Evolutionary conservation across 2,329 filamentous ascomycete genomes (phyloP), one percentile per base, ranked within the genome.

Genomic region (Curvularia hawaiiensis): DNA sequence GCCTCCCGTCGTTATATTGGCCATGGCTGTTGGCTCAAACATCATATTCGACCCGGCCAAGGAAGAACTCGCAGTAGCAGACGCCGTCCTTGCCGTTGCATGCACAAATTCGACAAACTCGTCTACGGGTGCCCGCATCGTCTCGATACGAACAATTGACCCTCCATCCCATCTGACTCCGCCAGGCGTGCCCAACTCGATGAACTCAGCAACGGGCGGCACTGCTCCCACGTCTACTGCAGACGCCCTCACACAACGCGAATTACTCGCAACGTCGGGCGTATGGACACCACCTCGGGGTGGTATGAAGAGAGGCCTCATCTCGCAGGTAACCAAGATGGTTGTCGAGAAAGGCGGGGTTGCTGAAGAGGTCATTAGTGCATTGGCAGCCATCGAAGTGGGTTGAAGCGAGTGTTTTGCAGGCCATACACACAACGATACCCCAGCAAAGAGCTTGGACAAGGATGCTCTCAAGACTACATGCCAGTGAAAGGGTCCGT

Each of bases 21-120:
- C 98, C 54, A 90, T 96, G 76, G 87, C 90, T 3, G 89, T 97
- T 0, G 91, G 90, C 56, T 83, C 89, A 58, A 98, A 95, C 74
- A 88, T 97, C 77, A 90, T 99, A 63, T 97, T 98, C 79, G 95
- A 99, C 75, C 94, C 95, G 0, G 89, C 87, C 51, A 88, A 89
- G 65, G 93, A 97, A 75, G 95, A 99, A 77, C 87, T 99, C 16
- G 91, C 92, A 2, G 94, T 98, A 4, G 95, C 95, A 1, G 94
- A 98, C 70, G 87, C 89, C 12, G 91, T 95, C 3, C 82, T 98
- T 45, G 95, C 94, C 1, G 85, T 98, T 5, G 96, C 92, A 0
- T 84, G 96, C 33, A 86, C 86, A 4, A 71, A 69, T 20, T 57
- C 70, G 0, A 49, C 61, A 9, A 49, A 67, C 1, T 64, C 71